Conservation (phyloP, 2,329 filamentous ascomycete species). For the Microcera coccophila region DNA sequence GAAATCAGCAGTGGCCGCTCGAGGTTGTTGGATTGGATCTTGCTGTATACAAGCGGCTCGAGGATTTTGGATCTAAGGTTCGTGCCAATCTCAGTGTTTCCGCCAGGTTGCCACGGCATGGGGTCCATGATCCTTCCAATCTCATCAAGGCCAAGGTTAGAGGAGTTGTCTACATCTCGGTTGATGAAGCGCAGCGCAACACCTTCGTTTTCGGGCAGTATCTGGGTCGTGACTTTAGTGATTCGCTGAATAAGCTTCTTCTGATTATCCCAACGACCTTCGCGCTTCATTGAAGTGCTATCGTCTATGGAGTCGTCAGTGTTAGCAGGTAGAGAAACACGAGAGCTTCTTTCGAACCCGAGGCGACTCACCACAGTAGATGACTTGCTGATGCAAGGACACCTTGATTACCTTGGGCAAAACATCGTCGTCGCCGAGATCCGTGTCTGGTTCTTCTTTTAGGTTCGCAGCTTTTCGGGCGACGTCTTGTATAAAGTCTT, state of each 20-base stretch:
- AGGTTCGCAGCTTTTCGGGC: background rate
- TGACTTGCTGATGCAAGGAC: background rate
- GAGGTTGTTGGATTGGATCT: constrained; percentile 1
- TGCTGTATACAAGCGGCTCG: constrained; percentile 3
- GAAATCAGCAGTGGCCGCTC: constrained; percentile 3
- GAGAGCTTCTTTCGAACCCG: too few species aligned
- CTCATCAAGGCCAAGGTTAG: background rate
- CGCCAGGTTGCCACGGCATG: background rate
- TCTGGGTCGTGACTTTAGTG: background rate
- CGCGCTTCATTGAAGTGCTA: background rate
- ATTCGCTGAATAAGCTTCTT: background rate
- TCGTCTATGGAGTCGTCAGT: background rate
- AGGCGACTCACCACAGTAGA: constrained; percentile 1
- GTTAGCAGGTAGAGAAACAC: background rate
- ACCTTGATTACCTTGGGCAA: background rate
- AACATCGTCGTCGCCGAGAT: background rate
- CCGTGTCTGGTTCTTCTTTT: background rate
- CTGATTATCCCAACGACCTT: background rate
- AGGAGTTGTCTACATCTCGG: background rate
- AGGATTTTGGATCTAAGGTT: constrained; percentile 2
- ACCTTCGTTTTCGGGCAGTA: constrained; percentile 1
- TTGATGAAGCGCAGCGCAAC: constrained; percentile 1
- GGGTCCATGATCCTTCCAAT: background rate
- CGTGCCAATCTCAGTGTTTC: constrained; percentile 1
- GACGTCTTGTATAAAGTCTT: background rate